Percentiles rank a stretch among this genome's conserved stretches.
Evolutionary conservation across 805 yeast species (phyloP).

Genomic region (Starmerella ratchasimensis): DNA sequence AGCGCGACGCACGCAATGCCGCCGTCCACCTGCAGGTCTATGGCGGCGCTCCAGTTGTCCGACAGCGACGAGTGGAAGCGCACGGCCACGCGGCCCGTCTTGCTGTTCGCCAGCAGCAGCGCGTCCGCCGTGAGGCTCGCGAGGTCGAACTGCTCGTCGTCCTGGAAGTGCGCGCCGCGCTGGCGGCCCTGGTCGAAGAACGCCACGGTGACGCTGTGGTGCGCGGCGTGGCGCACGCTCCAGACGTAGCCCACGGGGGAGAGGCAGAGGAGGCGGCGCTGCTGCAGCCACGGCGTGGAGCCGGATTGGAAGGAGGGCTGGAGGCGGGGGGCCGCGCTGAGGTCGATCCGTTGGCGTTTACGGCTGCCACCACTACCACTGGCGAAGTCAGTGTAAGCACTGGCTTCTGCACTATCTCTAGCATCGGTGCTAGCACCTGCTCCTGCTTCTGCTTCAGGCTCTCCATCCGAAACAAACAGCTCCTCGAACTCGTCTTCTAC

Average conservation of each 20-base stretch:
- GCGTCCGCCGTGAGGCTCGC: conserved; percentile 62
- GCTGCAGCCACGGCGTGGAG: conserved; percentile 63
- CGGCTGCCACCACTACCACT: background rate
- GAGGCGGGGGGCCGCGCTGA: background rate
- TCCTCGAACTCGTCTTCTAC: conserved; percentile 22
- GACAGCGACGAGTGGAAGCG: conserved; percentile 53
- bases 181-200: conserved; percentile 68
- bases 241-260: conserved; percentile 71
- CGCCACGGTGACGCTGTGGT: conserved; percentile 67
- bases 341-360: background rate
- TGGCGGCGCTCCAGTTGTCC: conserved; percentile 50
- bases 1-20: conserved; percentile 53
- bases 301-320: conserved; percentile 66
- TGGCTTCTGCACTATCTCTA: too few relatives aligned
- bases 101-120: conserved; percentile 42
- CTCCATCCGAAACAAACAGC: conserved; percentile 42
- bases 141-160: conserved; percentile 53
- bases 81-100: conserved; percentile 36
- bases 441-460: conserved; percentile 14
- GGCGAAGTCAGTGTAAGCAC: too few relatives aligned
- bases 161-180: conserved; percentile 77
- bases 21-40: conserved; percentile 21
- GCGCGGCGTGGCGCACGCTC: conserved; percentile 49
- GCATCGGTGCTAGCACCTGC: conserved; percentile 2
- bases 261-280: conserved; percentile 67